phyloP scores from a whole-genome alignment of 1,139 yeast genomes.

The Pichia sp. region DNA sequence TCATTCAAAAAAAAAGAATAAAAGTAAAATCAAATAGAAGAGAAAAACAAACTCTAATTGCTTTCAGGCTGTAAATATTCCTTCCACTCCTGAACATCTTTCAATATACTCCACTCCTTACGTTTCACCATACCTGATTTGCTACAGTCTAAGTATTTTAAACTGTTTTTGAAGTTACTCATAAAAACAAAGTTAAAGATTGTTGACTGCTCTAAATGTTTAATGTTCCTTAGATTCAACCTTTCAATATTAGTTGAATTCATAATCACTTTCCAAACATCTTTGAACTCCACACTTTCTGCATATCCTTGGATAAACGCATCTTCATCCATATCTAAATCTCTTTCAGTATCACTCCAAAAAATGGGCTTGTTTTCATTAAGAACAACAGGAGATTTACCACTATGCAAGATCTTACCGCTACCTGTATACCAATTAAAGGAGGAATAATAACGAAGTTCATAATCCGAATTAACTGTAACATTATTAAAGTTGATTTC shows the following conservation, averaged over 20 bases:
- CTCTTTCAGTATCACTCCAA: constrained; percentile 29
- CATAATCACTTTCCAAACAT: constrained; percentile 35
- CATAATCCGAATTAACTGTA: constrained; percentile 54
- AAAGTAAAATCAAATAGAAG: background rate
- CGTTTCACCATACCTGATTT: constrained; percentile 57
- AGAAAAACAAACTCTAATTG: background rate
- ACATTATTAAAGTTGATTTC: constrained; percentile 49
- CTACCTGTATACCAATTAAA: constrained; percentile 25
- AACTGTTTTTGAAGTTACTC: constrained; percentile 20
- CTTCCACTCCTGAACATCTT: constrained; percentile 26
- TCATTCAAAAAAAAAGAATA: too few species aligned
- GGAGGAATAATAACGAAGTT: constrained; percentile 33
- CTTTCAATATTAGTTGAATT: constrained; percentile 33
- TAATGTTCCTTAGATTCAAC: constrained; percentile 41
- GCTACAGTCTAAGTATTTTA: constrained; percentile 37
- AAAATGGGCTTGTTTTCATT: constrained; percentile 19
- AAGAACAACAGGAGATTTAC: constrained; percentile 9
- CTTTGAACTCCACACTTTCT: constrained; percentile 13
- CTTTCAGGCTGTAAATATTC: constrained; percentile 16
- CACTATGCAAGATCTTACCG: constrained; percentile 16
- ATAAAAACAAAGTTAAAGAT: constrained; percentile 28
- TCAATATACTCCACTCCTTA: constrained; percentile 46
- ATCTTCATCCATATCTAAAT: constrained; percentile 20
- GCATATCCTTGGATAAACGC: constrained; percentile 13
- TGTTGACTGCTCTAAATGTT: constrained; percentile 45